These are phyloP conservation scores for Meyerozyma elateridarum DNA, from an alignment of 1,139 yeast genomes.

Conservation along the genomic window DNA sequence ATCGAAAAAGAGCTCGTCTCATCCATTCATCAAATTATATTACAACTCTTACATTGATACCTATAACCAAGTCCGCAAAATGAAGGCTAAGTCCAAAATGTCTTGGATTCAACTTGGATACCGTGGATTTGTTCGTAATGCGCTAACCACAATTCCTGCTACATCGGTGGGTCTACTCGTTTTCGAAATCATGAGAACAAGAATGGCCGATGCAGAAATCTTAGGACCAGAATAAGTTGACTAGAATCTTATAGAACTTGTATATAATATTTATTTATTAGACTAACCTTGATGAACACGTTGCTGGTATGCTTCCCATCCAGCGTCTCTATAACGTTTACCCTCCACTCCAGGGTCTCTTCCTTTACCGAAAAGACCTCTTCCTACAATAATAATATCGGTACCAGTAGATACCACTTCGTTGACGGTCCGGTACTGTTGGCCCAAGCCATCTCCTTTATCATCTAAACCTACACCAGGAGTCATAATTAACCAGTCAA, in stretches of 20 bases:
- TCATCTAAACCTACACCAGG: slow-evolving; percentile 99
- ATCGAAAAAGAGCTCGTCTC: slow-evolving; percentile 20
- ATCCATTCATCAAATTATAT: slow-evolving; percentile 47
- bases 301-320: slow-evolving; percentile 81
- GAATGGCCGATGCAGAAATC: slow-evolving; percentile 29
- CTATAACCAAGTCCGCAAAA: slow-evolving; percentile 49
- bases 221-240: slow-evolving; percentile 2
- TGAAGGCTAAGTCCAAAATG: slow-evolving; percentile 49
- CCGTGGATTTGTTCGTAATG: slow-evolving; percentile 70
- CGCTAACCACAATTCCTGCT: slow-evolving; percentile 77
- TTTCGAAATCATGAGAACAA: slow-evolving; percentile 73
- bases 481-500: slow-evolving; percentile 94
- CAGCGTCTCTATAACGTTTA: slow-evolving; percentile 83
- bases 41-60: slow-evolving; percentile 75
- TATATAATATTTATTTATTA: slow-evolving; percentile 2
- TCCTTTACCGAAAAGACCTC: slow-evolving; percentile 95
- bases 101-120: slow-evolving; percentile 68
- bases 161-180: slow-evolving; percentile 82
- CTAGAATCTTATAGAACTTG: slow-evolving; percentile 3
- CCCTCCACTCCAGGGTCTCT: slow-evolving; percentile 89
- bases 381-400: slow-evolving; percentile 93
- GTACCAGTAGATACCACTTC: slow-evolving; percentile 80
- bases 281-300: slow-evolving; percentile 22
- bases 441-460: slow-evolving; percentile 95
- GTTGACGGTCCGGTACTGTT: slow-evolving; percentile 90